Conservation (phyloP, 768 basidiomycete genomes). For the Termitomyces sp. region DNA sequence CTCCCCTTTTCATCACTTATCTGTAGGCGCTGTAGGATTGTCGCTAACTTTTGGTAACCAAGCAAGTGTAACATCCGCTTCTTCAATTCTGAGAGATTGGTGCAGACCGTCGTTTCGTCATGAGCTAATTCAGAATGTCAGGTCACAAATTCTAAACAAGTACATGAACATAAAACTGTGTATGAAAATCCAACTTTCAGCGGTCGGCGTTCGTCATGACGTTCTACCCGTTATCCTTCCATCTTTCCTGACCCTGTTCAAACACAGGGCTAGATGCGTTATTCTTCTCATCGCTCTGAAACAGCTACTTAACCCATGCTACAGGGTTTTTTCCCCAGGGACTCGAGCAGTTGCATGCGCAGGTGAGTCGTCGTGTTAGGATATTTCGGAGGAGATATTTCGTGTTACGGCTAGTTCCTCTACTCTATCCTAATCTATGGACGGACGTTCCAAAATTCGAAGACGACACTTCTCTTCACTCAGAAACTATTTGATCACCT, state of each 20-base stretch:
- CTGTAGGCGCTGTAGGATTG: no score
- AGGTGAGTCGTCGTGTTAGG: slow-evolving; percentile 21
- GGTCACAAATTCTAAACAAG: no score
- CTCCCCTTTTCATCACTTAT: no score
- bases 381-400: slow-evolving; percentile 36
- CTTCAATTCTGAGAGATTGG: no score
- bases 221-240: slow-evolving; percentile 43
- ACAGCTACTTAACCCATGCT: neutral
- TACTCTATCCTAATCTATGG: slow-evolving; percentile 18
- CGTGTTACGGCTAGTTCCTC: slow-evolving; percentile 43
- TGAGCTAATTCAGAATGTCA: no score
- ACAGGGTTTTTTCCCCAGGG: slow-evolving; percentile 13
- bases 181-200: neutral
- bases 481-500: neutral
- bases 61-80: no score
- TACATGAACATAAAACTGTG: slow-evolving; percentile 22
- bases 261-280: slow-evolving; percentile 29
- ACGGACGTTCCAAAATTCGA: slow-evolving; percentile 36
- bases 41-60: no score
- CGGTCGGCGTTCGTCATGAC: slow-evolving; percentile 15
- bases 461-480: slow-evolving; percentile 25
- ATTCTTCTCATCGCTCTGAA: neutral
- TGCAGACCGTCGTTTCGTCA: no score
- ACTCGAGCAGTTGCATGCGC: slow-evolving; percentile 28
- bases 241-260: slow-evolving; percentile 36